Evolutionary conservation across 257 asterid genomes (phyloP), one percentile per base, ranked within the genome.

Genomic region (Knoxia roxburghii): DNA sequence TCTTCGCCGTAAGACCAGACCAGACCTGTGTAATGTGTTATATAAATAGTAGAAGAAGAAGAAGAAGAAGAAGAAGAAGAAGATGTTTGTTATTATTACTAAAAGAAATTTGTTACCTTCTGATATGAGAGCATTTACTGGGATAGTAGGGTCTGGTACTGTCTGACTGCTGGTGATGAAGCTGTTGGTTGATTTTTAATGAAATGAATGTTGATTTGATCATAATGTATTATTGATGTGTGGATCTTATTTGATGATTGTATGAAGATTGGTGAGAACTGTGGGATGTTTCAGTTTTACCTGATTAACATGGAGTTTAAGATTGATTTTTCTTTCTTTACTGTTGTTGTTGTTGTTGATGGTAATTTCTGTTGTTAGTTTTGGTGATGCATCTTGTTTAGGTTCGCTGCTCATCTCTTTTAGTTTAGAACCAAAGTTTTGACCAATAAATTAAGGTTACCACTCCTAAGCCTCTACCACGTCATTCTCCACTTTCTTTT

Each of bases 1-100:
- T n/a, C 39, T 61, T 67, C 65, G 35, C 57, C 20, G 13, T 27
- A 14, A 12, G 55, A 43, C 69, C 68, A 20, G 68, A 37, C 69
- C 54, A 35, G 72, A 48, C 46, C 52, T 69, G 72, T 75, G 56
- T 69, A 52, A 69, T 64, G 40, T 49, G 52, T 53, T 39, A 12
- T 56, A 57, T 61, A 51, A 73, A 64, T 61, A n/a, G n/a, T n/a
- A n/a, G n/a, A n/a, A n/a, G n/a, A n/a, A n/a, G n/a, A n/a, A n/a
- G n/a, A n/a, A n/a, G n/a, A n/a, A n/a, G n/a, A n/a, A n/a, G n/a
- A n/a, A n/a, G n/a, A 24, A 53, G 48, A 33, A 59, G 8, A 18
- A 67, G 55, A 58, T 61, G 12, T 37, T 50, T n/a, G 23, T 17
- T 39, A 7, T 58, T 17, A 52, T 59, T 68, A n/a, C 41, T 37